Percentiles rank a stretch among this genome's conserved stretches.
Conservation (phyloP, 345 rosid genomes). For the Mercurialis annua region DNA sequence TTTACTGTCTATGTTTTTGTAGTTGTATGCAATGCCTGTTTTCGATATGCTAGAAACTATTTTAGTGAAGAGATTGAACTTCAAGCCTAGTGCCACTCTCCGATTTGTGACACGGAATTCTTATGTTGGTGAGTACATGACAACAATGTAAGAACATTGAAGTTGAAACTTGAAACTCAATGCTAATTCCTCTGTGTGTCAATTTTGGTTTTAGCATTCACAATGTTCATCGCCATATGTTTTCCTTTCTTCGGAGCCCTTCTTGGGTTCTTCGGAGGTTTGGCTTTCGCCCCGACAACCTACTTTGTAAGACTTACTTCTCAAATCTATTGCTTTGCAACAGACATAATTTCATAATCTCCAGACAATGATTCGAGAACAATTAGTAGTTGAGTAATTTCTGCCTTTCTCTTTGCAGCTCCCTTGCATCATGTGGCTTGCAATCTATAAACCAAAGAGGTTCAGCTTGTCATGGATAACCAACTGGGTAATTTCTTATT, state of each 20-base stretch:
- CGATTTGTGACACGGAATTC: constrained; percentile 18
- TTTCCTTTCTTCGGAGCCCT: constrained; percentile 32
- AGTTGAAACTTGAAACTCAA: neutral
- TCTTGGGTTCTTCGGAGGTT: constrained; percentile 32
- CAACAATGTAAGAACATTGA: neutral
- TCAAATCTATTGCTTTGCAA: neutral
- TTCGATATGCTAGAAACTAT: constrained; percentile 32
- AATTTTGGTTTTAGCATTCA: constrained; percentile 16
- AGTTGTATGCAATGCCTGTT: constrained; percentile 32
- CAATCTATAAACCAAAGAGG: constrained; percentile 28
- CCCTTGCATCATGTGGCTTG: constrained; percentile 31
- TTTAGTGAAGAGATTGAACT: constrained; percentile 24
- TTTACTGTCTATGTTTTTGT: neutral
- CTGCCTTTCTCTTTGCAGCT: constrained; percentile 23
- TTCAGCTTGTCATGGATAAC: constrained; percentile 28
- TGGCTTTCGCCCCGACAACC: constrained; percentile 32
- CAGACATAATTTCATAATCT: neutral
- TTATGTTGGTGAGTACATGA: constrained; percentile 27
- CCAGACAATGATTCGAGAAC: too few species aligned
- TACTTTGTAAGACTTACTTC: constrained; percentile 21
- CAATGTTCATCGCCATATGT: constrained; percentile 28
- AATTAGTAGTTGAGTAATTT: neutral
- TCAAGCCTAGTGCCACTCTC: constrained; percentile 21
- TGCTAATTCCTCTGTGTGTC: neutral
- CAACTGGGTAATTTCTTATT: constrained; percentile 24